phyloP scores from a whole-genome alignment of 345 rosid genomes.

The Lenwebbia sp. region DNA sequence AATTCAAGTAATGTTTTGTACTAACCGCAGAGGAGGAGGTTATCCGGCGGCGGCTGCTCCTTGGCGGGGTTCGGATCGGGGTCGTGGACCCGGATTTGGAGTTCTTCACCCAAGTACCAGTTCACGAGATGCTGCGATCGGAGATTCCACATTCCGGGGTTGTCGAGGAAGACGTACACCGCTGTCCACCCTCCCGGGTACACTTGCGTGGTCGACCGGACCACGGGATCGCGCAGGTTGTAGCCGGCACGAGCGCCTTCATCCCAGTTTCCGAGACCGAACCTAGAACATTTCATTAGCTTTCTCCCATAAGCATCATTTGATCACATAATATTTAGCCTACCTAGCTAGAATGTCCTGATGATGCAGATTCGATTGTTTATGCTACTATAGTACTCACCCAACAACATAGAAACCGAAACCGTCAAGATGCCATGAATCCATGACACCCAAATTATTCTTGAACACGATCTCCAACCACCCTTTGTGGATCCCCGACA shows the following conservation, averaged over 20 bases:
- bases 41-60: conserved; percentile 51
- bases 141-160: conserved; percentile 94
- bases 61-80: conserved; percentile 50
- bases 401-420: conserved; percentile 39
- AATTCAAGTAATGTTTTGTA: not conserved
- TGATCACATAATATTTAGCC: not conserved
- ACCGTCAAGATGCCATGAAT: conserved; percentile 58
- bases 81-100: conserved; percentile 58
- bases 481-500: conserved; percentile 31
- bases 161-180: conserved; percentile 53
- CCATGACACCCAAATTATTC: conserved; percentile 20
- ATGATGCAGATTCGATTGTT: not conserved
- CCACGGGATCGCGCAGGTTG: conserved; percentile 51
- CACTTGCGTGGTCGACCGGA: conserved; percentile 56
- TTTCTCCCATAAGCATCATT: not conserved
- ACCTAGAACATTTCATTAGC: conserved; percentile 4
- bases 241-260: conserved; percentile 21
- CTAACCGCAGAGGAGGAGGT: conserved; percentile 50
- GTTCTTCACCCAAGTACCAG: conserved; percentile 73
- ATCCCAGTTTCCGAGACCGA: conserved; percentile 53
- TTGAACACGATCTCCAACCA: conserved; percentile 39
- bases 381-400: conserved; percentile 8
- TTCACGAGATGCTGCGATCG: conserved; percentile 64
- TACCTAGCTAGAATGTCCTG: not conserved
- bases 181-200: conserved; percentile 66